Evolutionary conservation across 441 rosid genomes (phyloP).

Genomic region (Erysimum cheiri): DNA sequence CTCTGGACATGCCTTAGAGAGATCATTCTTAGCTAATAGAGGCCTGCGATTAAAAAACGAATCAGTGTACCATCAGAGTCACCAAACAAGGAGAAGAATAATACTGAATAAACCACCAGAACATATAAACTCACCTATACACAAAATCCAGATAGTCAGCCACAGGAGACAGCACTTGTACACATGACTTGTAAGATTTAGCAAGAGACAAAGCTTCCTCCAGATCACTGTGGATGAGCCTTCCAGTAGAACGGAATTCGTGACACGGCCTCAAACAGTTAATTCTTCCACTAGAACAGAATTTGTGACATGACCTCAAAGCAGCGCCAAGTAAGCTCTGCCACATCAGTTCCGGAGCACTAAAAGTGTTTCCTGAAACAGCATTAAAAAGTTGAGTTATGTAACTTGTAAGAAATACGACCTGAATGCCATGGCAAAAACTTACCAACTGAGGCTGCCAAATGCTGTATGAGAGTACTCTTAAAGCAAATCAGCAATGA

Average conservation of each 20-base stretch:
- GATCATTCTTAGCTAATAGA: slow-evolving; percentile 43
- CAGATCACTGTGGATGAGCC: slow-evolving; percentile 50
- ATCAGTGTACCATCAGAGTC: slow-evolving; percentile 25
- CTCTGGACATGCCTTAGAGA: slow-evolving; percentile 48
- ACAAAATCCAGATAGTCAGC: slow-evolving; percentile 78
- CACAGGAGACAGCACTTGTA: slow-evolving; percentile 70
- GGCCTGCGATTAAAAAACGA: slow-evolving; percentile 49
- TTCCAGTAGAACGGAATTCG: slow-evolving; percentile 38
- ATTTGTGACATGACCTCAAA: slow-evolving; percentile 58
- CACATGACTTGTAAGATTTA: slow-evolving; percentile 66
- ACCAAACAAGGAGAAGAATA: slow-evolving; percentile 1
- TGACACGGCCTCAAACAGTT: slow-evolving; percentile 59
- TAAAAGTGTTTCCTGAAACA: slow-evolving; percentile 60
- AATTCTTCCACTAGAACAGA: slow-evolving; percentile 18
- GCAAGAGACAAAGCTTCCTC: slow-evolving; percentile 66
- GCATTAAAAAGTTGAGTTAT: background rate
- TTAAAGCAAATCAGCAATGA: slow-evolving; percentile 58
- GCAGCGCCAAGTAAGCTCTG: slow-evolving; percentile 78
- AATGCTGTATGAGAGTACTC: slow-evolving; percentile 57
- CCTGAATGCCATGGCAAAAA: slow-evolving; percentile 12
- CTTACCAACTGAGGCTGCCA: slow-evolving; percentile 58
- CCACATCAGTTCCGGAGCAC: slow-evolving; percentile 63
- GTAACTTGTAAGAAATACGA: background rate
- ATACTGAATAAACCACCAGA: slow-evolving; percentile 9
- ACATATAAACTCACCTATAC: slow-evolving; percentile 58